These are phyloP conservation scores for Arctium minus DNA, from an alignment of 129 eudicot genomes.

Conservation along the genomic window DNA sequence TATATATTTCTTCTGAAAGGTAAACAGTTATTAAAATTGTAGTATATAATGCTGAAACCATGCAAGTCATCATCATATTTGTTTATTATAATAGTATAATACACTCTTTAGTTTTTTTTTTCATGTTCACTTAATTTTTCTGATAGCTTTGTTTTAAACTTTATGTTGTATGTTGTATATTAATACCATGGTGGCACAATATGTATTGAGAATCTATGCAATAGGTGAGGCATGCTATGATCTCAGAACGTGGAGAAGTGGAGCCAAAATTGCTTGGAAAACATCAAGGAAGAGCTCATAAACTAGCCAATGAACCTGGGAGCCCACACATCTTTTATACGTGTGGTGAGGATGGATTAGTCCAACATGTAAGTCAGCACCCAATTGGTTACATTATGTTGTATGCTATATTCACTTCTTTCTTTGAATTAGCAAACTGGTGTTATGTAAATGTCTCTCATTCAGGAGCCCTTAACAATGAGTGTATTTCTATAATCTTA, in stretches of 20 bases:
- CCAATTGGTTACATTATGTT: background rate
- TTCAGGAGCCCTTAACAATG: background rate
- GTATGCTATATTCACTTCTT: background rate
- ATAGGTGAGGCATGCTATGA: slow-evolving; percentile 76
- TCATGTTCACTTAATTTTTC: background rate
- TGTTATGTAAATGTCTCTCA: background rate
- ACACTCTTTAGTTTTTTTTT: background rate
- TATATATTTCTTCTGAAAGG: background rate
- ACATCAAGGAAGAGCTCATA: slow-evolving; percentile 78
- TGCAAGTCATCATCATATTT: background rate
- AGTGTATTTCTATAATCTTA: background rate
- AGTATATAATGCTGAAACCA: background rate
- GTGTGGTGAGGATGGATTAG: slow-evolving; percentile 88
- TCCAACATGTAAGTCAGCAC: slow-evolving; percentile 70
- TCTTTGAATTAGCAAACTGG: background rate
- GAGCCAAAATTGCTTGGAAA: slow-evolving; percentile 55
- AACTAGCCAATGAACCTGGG: slow-evolving; percentile 89
- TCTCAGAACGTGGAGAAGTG: slow-evolving; percentile 61
- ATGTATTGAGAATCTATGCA: background rate
- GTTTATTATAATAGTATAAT: background rate
- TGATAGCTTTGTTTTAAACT: background rate
- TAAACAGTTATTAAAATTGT: background rate
- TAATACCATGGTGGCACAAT: background rate
- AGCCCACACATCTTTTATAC: slow-evolving; percentile 83
- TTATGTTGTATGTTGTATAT: background rate